Conservation (phyloP, 2,329 filamentous ascomycete genomes). For the Diaporthe amygdali region DNA sequence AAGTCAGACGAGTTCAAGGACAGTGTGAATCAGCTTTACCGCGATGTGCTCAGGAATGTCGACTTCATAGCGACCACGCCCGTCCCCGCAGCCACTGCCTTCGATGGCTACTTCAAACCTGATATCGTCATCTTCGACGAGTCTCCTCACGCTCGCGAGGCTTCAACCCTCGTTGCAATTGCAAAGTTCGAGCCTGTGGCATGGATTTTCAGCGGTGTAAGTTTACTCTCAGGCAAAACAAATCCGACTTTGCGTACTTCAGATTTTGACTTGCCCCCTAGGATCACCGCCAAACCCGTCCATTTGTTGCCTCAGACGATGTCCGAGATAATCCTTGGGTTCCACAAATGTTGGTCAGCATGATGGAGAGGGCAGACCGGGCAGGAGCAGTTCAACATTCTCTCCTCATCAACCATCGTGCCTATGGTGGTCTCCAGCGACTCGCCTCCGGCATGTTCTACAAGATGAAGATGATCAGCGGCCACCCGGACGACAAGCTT, state of each 20-base stretch:
- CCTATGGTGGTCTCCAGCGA: constrained; percentile 38
- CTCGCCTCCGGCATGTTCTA: constrained; percentile 50
- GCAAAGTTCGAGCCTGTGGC: constrained; percentile 46
- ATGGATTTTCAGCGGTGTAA: constrained; percentile 51
- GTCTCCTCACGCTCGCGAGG: constrained; percentile 50
- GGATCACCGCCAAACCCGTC: constrained; percentile 32
- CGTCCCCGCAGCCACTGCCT: constrained; percentile 44
- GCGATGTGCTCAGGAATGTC: constrained; percentile 40
- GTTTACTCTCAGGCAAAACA: constrained; percentile 42
- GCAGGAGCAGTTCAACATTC: constrained; percentile 29
- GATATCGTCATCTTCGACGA: constrained; percentile 89
- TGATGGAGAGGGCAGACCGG: constrained; percentile 33
- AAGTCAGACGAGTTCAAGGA: constrained; percentile 34
- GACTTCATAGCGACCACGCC: constrained; percentile 55
- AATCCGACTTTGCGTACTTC: constrained; percentile 31
- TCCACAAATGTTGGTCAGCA: constrained; percentile 30
- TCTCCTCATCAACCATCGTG: constrained; percentile 36
- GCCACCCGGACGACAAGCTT: constrained; percentile 24
- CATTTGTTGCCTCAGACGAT: constrained; percentile 33
- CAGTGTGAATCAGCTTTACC: constrained; percentile 43
- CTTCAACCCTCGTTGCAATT: constrained; percentile 50
- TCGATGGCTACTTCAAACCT: constrained; percentile 68
- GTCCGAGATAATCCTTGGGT: constrained; percentile 24
- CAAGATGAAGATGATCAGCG: constrained; percentile 41
- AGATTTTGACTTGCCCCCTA: constrained; percentile 31